These are phyloP conservation scores for Bertia moriformis DNA, from an alignment of 2,329 filamentous ascomycete species.

Conservation along the genomic window DNA sequence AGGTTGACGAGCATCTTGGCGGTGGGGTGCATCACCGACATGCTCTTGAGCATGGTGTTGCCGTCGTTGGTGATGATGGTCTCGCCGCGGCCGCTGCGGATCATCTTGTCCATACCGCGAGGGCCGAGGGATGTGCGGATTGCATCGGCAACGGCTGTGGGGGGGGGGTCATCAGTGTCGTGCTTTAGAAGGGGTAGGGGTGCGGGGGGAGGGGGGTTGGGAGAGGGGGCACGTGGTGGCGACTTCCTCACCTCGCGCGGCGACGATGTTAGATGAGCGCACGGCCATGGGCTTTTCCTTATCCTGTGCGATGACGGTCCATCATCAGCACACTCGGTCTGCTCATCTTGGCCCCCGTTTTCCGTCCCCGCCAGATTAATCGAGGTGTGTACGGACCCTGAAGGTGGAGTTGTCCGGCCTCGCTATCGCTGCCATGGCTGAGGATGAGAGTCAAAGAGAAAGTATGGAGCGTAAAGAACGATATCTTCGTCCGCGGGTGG, in stretches of 20 bases:
- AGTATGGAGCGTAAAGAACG: too few species aligned
- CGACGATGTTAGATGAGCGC: constrained; percentile 89
- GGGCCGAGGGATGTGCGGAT: constrained; percentile 92
- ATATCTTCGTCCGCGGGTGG: too few species aligned
- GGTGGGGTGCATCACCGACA: constrained; percentile 98
- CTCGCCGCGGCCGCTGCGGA: constrained; percentile 88
- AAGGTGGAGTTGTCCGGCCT: too few species aligned
- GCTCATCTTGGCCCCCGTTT: too few species aligned
- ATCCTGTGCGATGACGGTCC: constrained; percentile 27
- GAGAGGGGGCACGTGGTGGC: too few species aligned
- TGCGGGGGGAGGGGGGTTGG: constrained; percentile 2
- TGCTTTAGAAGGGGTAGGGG: too few species aligned
- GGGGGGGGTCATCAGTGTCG: constrained; percentile 12
- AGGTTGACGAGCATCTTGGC: constrained; percentile 98
- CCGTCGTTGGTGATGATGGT: constrained; percentile 99
- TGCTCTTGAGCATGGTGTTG: constrained; percentile 97
- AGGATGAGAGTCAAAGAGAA: too few species aligned
- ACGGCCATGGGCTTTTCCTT: constrained; percentile 99
- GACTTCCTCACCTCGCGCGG: constrained; percentile 82
- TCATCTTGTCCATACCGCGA: constrained; percentile 99
- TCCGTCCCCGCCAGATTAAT: too few species aligned
- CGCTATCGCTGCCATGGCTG: too few species aligned
- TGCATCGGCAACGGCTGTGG: constrained; percentile 80
- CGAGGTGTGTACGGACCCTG: too few species aligned
- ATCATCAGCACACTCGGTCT: too few species aligned